Percentiles rank a stretch among this genome's conserved stretches.
Conservation (phyloP, 2,329 filamentous ascomycete species). For the Dendrostoma leiphaemia region DNA sequence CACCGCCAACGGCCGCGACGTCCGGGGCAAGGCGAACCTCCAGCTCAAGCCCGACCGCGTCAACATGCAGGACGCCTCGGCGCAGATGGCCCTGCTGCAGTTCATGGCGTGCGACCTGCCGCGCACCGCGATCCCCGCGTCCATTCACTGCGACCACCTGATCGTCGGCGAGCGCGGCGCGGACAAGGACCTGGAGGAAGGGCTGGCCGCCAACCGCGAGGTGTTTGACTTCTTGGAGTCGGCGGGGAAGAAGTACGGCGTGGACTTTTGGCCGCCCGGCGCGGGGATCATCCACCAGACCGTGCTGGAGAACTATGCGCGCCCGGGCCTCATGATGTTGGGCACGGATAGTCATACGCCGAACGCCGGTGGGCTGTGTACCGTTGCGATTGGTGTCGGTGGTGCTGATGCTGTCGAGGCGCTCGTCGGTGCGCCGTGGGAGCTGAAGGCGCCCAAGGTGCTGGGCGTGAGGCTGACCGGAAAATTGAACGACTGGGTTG, state of each 20-base stretch:
- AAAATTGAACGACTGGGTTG: slow-evolving; percentile 82
- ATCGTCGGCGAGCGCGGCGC: slow-evolving; percentile 94
- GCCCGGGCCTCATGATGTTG: slow-evolving; percentile 98
- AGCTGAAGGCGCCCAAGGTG: slow-evolving; percentile 90
- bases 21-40: slow-evolving; percentile 86
- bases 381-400: slow-evolving; percentile 94
- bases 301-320: slow-evolving; percentile 94
- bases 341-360: slow-evolving; percentile 97
- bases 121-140: slow-evolving; percentile 88
- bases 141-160: slow-evolving; percentile 98
- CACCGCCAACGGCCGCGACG: slow-evolving; percentile 79
- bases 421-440: slow-evolving; percentile 94
- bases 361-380: slow-evolving; percentile 91
- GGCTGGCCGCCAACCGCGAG: slow-evolving; percentile 90
- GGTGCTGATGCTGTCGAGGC: slow-evolving; percentile 97
- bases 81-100: slow-evolving; percentile 96
- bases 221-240: slow-evolving; percentile 97
- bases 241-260: slow-evolving; percentile 84
- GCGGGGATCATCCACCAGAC: slow-evolving; percentile 97
- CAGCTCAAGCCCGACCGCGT: slow-evolving; percentile 97
- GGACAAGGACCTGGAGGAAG: slow-evolving; percentile 77
- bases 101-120: slow-evolving; percentile 97
- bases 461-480: slow-evolving; percentile 83
- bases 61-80: slow-evolving; percentile 98
- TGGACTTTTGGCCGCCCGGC: slow-evolving; percentile 93